phyloP scores from a whole-genome alignment of 2,329 filamentous ascomycete genomes.

The Fusarium denticulatum region DNA sequence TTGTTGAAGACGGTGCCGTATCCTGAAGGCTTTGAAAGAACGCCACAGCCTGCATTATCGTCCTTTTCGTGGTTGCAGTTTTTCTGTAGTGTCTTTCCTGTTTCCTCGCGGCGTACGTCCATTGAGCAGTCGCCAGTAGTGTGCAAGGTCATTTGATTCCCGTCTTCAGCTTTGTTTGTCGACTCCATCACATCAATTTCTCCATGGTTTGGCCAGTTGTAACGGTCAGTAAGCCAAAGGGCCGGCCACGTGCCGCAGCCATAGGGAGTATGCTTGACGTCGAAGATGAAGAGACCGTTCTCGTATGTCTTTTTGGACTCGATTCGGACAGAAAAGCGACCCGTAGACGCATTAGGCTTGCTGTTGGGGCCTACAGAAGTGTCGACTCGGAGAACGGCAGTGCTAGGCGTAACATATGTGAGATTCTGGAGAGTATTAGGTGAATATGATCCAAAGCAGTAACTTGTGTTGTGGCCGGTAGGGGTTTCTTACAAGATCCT shows the following conservation, averaged over 20 bases:
- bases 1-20: conserved; percentile 65
- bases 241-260: conserved; percentile 74
- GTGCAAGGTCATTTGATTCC: conserved; percentile 70
- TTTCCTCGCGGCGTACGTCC: conserved; percentile 63
- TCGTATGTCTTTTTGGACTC: conserved; percentile 69
- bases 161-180: conserved; percentile 62
- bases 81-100: conserved; percentile 52
- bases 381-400: conserved; percentile 69
- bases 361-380: conserved; percentile 61
- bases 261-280: conserved; percentile 70
- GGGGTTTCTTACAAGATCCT: conserved; percentile 51
- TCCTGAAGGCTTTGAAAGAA: conserved; percentile 53
- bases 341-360: conserved; percentile 62
- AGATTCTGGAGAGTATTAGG: conserved; percentile 60
- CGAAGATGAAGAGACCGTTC: conserved; percentile 74
- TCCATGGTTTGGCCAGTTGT: conserved; percentile 70
- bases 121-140: conserved; percentile 63
- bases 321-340: conserved; percentile 71
- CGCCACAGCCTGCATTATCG: conserved; percentile 67
- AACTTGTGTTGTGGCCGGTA: neutral
- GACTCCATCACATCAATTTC: conserved; percentile 73
- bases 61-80: conserved; percentile 64
- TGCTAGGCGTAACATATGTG: conserved; percentile 64
- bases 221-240: conserved; percentile 70
- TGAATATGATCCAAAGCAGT: neutral